phyloP scores from a whole-genome alignment of 2,329 filamentous ascomycete species.

The Microsporum ferrugineum region DNA sequence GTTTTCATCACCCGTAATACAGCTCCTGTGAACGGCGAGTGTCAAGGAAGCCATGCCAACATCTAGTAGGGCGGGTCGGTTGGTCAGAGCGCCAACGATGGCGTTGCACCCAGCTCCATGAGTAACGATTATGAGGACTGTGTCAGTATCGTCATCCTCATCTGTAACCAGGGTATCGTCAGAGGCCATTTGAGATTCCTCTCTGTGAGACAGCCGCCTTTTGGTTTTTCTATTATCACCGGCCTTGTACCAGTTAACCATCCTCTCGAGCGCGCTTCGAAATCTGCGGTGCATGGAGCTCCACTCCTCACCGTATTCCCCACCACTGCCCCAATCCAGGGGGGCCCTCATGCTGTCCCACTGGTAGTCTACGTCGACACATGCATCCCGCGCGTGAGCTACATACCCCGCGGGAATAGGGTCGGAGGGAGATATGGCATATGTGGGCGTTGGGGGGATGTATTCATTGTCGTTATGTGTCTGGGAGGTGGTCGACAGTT shows the following conservation, averaged over 20 bases:
- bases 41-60: slow-evolving; percentile 84
- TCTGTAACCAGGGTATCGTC: slow-evolving; percentile 28
- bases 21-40: slow-evolving; percentile 56
- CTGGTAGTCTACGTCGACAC: slow-evolving; percentile 76
- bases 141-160: slow-evolving; percentile 55
- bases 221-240: slow-evolving; percentile 24
- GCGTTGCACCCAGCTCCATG: slow-evolving; percentile 96
- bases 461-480: slow-evolving; percentile 42
- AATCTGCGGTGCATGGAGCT: slow-evolving; percentile 88
- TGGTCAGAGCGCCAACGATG: slow-evolving; percentile 79
- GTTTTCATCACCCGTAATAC: background rate
- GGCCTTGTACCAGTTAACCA: slow-evolving; percentile 71
- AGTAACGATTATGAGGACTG: slow-evolving; percentile 77
- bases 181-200: slow-evolving; percentile 24
- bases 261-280: slow-evolving; percentile 60
- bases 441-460: slow-evolving; percentile 64
- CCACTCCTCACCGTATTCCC: slow-evolving; percentile 88
- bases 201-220: background rate
- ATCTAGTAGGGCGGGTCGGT: slow-evolving; percentile 82
- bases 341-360: slow-evolving; percentile 85
- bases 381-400: slow-evolving; percentile 78
- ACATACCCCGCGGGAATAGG: slow-evolving; percentile 82
- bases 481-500: slow-evolving; percentile 24
- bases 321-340: slow-evolving; percentile 76
- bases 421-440: slow-evolving; percentile 67